Base-by-base conservation (phyloP, 2,329 filamentous ascomycete genomes). In the Aspergillus ustus region DNA sequence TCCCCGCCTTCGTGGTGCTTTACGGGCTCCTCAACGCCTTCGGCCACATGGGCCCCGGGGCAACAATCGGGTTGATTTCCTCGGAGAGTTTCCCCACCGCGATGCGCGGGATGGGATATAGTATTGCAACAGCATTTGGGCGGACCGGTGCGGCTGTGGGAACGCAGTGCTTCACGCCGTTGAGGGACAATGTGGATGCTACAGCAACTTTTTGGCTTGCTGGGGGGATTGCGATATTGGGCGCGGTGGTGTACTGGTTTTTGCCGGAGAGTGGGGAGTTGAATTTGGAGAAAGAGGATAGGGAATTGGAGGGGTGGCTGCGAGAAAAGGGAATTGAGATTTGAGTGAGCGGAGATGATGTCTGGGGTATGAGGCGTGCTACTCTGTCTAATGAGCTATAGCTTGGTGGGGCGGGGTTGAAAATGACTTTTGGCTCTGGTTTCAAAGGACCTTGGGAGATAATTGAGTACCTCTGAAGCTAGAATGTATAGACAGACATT, bases 1-100 rank as follows among this genome's bases (percentile, higher is more conserved):
- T 77, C 50, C 66, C 72, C 0, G 69, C 70, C 0, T 77, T 77
- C 60, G 73, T 76, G 9, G 72, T 77, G 0, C 57, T 77, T 2
- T 76, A 76, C 49, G 73, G 73, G 1, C 56, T 76, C 2, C 49
- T 76, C 7, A 73, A 75, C 44, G 69, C 68, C 0, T 69, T 73
- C 20, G 74, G 75, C 0, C 71, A 78, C 28, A 70, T 77, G 70
- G 75, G 75, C 0, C 75, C 75, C 0, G 75, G 75, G 0, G 71
- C 72, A 0, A 76, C 72, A 0, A 75, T 76, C 34, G 73, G 73
- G 0, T 49, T 77, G 5, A 73, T 75, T 25, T 72, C 69, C 2
- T 69, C 68, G 0, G 75, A 77, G 57, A 64, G 65, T 4, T 77
- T 73, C 28, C 72, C 75, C 0, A 77, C 74, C 0, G 71, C 72